Evolutionary conservation across 192 early-diverging fungal genomes (phyloP).

Genomic region (Ambispora gerdemannii): DNA sequence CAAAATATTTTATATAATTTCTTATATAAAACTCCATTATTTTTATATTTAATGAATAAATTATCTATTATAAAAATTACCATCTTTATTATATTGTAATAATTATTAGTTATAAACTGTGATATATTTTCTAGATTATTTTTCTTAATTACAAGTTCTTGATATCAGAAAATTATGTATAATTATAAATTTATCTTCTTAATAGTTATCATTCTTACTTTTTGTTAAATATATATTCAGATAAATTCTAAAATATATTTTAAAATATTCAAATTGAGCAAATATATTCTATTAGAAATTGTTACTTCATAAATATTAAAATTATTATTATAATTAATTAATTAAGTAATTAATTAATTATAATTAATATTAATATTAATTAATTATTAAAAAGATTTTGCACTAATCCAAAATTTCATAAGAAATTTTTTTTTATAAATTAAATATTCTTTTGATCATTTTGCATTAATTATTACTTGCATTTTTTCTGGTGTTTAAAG

Average conservation of each 20-base stretch:
- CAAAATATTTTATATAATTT: not conserved
- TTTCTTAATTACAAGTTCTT: not conserved
- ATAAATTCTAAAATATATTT: not conserved
- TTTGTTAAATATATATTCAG: not conserved
- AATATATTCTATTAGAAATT: not conserved
- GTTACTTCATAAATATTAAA: slow-evolving; percentile 1
- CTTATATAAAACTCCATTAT: not conserved
- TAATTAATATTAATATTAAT: no score
- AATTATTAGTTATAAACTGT: not conserved
- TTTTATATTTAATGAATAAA: not conserved
- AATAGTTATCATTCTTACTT: not conserved
- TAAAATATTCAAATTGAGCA: not conserved
- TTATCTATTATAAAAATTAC: not conserved
- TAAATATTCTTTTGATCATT: not conserved
- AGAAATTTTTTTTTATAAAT: not conserved
- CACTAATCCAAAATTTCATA: no score
- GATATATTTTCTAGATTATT: not conserved
- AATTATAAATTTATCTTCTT: not conserved
- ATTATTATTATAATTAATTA: not conserved
- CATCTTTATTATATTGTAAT: not conserved
- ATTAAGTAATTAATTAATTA: no score
- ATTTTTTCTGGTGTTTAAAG: not conserved
- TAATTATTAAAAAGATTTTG: no score
- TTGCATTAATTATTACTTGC: no score
- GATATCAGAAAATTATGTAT: not conserved